Evolutionary conservation across 371 early-diverging fungal species (phyloP).

Genomic region (Mortierella sp.): DNA sequence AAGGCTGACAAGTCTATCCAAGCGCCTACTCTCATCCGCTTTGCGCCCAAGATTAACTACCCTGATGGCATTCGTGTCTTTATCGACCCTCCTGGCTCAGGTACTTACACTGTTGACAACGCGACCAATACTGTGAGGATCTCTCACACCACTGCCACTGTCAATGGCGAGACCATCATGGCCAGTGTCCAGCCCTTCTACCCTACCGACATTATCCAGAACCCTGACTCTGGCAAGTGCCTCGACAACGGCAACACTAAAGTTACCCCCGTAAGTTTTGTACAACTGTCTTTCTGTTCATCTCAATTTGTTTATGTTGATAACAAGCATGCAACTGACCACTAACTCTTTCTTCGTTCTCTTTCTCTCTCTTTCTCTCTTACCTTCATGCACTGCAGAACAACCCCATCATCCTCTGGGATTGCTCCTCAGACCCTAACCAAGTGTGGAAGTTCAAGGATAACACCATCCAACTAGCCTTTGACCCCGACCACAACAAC

Average conservation of each 20-base stretch:
- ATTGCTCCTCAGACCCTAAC: conserved; percentile 33
- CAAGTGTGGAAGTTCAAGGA: conserved; percentile 59
- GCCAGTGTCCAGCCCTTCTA: conserved; percentile 56
- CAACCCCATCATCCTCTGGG: conserved; percentile 44
- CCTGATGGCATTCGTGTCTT: conserved; percentile 57
- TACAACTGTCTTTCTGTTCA: background rate
- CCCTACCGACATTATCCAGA: conserved; percentile 53
- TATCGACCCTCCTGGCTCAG: conserved; percentile 41
- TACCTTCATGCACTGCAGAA: conserved; percentile 9
- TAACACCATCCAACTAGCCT: conserved; percentile 36
- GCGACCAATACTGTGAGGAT: conserved; percentile 46
- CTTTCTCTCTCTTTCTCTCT: background rate
- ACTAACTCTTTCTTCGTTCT: background rate
- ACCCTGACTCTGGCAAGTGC: conserved; percentile 39
- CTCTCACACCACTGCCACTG: conserved; percentile 26
- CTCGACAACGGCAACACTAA: conserved; percentile 27
- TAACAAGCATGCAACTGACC: background rate
- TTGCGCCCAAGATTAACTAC: conserved; percentile 51
- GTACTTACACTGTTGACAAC: conserved; percentile 42
- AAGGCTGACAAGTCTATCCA: conserved; percentile 36
- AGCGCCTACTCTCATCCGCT: conserved; percentile 46
- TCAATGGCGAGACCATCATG: conserved; percentile 43
- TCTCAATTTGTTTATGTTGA: no score
- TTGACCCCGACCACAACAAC: conserved; percentile 41
- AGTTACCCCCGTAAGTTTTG: conserved; percentile 35